Evolutionary conservation across 1,139 yeast genomes (phyloP).

Genomic region (Nematodospora anomalae): DNA sequence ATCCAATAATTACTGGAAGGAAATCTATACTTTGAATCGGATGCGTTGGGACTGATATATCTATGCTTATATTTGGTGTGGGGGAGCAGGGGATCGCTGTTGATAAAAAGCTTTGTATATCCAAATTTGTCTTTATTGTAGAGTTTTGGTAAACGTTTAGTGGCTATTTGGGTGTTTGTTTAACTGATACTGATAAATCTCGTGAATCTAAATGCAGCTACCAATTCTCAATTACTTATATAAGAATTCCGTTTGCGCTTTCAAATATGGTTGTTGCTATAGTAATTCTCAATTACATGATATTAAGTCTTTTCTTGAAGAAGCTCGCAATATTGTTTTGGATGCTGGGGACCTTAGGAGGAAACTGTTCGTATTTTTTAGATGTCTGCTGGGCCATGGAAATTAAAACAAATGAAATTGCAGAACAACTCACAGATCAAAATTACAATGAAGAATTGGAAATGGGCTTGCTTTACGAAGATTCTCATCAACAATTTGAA

Average conservation of each 20-base stretch:
- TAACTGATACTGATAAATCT: constrained; percentile 11
- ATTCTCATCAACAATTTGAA: background rate
- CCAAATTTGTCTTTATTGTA: constrained; percentile 59
- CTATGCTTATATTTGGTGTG: constrained; percentile 54
- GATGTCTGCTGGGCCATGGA: constrained; percentile 38
- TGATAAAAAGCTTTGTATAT: constrained; percentile 56
- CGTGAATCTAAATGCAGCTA: constrained; percentile 8
- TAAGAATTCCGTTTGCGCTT: constrained; percentile 53
- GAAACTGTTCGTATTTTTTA: constrained; percentile 31
- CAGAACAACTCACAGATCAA: constrained; percentile 7
- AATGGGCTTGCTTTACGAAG: constrained; percentile 1
- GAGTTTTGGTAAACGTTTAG: constrained; percentile 46
- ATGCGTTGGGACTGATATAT: constrained; percentile 47
- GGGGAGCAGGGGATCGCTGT: constrained; percentile 61
- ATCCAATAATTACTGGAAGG: constrained; percentile 57
- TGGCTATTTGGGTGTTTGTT: constrained; percentile 8
- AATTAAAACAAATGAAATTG: constrained; percentile 4
- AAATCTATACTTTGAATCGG: constrained; percentile 56
- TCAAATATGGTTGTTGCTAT: constrained; percentile 56
- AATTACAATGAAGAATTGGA: constrained; percentile 14
- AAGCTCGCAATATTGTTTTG: constrained; percentile 42
- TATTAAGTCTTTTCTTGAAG: constrained; percentile 31
- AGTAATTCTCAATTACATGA: constrained; percentile 33
- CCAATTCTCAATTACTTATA: constrained; percentile 2
- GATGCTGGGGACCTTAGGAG: constrained; percentile 52